Evolutionary conservation across 306 rosid species (phyloP).

Genomic region (Astragalus membranaceus): DNA sequence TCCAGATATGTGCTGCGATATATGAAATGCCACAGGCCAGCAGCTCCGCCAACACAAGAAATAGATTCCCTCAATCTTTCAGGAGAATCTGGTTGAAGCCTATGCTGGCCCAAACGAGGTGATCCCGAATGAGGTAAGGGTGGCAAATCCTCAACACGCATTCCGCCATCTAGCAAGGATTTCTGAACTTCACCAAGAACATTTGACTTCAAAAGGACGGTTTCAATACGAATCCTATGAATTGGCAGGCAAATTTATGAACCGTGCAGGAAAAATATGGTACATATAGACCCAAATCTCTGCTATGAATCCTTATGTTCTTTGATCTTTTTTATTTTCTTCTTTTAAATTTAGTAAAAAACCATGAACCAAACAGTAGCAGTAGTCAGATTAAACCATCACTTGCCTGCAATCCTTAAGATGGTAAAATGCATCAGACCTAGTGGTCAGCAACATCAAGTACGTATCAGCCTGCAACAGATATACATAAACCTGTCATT

Average conservation of each 20-base stretch:
- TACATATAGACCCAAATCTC: neutral
- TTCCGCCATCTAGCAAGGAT: slow-evolving; percentile 84
- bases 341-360: neutral
- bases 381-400: slow-evolving; percentile 5
- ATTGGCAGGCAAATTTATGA: slow-evolving; percentile 26
- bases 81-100: slow-evolving; percentile 54
- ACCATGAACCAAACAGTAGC: slow-evolving; percentile 12
- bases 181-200: slow-evolving; percentile 85
- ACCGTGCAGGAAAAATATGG: slow-evolving; percentile 6
- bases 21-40: slow-evolving; percentile 95
- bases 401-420: slow-evolving; percentile 89
- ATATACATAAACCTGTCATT: slow-evolving; percentile 8
- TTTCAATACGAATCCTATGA: slow-evolving; percentile 73
- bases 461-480: slow-evolving; percentile 73
- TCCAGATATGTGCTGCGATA: slow-evolving; percentile 89
- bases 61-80: slow-evolving; percentile 51
- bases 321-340: neutral
- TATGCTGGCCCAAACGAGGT: slow-evolving; percentile 51
- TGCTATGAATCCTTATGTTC: neutral
- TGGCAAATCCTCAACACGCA: slow-evolving; percentile 85
- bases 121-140: slow-evolving; percentile 49
- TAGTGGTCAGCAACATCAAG: slow-evolving; percentile 76
- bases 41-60: slow-evolving; percentile 62
- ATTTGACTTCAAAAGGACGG: slow-evolving; percentile 78
- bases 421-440: slow-evolving; percentile 86